Evolutionary conservation across 2,329 filamentous ascomycete genomes (phyloP).

Genomic region (Piedraia hortae): DNA sequence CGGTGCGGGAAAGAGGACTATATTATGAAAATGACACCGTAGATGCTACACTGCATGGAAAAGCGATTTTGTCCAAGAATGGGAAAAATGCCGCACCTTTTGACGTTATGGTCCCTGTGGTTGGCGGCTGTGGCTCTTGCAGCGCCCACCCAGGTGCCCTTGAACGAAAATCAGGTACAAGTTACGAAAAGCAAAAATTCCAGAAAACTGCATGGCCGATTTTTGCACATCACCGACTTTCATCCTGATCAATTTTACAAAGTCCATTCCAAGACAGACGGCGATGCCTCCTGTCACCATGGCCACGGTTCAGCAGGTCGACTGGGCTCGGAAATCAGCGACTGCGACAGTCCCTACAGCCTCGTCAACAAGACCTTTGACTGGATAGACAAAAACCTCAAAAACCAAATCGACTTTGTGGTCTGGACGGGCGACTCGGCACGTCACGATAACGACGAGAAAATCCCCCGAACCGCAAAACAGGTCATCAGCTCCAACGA

Average conservation of each 20-base stretch:
- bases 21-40: too few species aligned
- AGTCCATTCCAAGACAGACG: conserved; percentile 40
- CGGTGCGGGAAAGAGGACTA: too few species aligned
- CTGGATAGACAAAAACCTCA: conserved; percentile 37
- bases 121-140: too few species aligned
- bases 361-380: conserved; percentile 71
- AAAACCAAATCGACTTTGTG: conserved; percentile 15
- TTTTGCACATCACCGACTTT: conserved; percentile 47
- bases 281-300: conserved; percentile 49
- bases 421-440: conserved; percentile 16
- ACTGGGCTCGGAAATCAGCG: conserved; percentile 63
- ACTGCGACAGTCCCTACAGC: conserved; percentile 60
- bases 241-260: conserved; percentile 81
- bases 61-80: too few species aligned
- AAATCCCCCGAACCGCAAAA: conserved; percentile 41
- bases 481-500: conserved; percentile 60
- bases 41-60: too few species aligned
- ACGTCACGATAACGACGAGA: conserved; percentile 16
- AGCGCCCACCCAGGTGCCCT: too few species aligned
- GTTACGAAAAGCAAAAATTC: too few species aligned
- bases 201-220: conserved; percentile 38
- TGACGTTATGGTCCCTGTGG: too few species aligned
- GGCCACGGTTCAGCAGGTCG: conserved; percentile 48
- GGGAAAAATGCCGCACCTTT: too few species aligned
- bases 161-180: too few species aligned